Base-by-base conservation (phyloP, 495 filamentous ascomycete species). In the Ascodesmis nigricans region DNA sequence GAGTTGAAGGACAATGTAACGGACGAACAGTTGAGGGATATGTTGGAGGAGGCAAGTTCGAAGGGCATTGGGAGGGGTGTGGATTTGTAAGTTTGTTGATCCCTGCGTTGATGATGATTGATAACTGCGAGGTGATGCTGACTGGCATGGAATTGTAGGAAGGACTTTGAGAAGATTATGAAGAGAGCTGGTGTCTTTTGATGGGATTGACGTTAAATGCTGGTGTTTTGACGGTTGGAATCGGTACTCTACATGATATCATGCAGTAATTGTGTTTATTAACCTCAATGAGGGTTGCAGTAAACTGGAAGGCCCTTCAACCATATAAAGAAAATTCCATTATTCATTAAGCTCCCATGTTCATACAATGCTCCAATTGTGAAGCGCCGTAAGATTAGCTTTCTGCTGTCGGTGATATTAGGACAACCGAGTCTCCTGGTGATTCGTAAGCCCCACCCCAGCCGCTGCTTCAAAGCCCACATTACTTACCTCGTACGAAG, bases 361-460 rank as follows among this genome's bases (percentile, higher is more conserved):
- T n/a, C n/a, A n/a, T n/a, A n/a, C n/a, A n/a, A n/a, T n/a, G n/a
- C n/a, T n/a, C n/a, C n/a, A n/a, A n/a, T n/a, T n/a, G n/a, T n/a
- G n/a, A n/a, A n/a, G n/a, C n/a, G n/a, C n/a, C n/a, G n/a, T n/a
- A n/a, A n/a, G n/a, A n/a, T n/a, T n/a, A n/a, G n/a, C n/a, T 49
- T 53, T 53, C 60, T 31, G 69, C 60, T 48, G 75, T 71, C 5
- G 82, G 80, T 22, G 83, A 91, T 45, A 97, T 91, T 46, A 97
- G 66, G 37, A 97, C 87, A 16, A 97, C 84, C 23, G 81, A 91
- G 53, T 97, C 84, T 40, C 84, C 84, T 91, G n/a, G 16, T 15
- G 25, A 20, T 7, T 37, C 15, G 3, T 24, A 11, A 24, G 25
- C 18, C 20, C 22, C 27, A 5, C 14, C 18, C 18, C 7, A 18